Evolutionary conservation across 2,329 filamentous ascomycete species (phyloP), one percentile per base, ranked within the genome.

Genomic region (Aspergillus carbonarius): DNA sequence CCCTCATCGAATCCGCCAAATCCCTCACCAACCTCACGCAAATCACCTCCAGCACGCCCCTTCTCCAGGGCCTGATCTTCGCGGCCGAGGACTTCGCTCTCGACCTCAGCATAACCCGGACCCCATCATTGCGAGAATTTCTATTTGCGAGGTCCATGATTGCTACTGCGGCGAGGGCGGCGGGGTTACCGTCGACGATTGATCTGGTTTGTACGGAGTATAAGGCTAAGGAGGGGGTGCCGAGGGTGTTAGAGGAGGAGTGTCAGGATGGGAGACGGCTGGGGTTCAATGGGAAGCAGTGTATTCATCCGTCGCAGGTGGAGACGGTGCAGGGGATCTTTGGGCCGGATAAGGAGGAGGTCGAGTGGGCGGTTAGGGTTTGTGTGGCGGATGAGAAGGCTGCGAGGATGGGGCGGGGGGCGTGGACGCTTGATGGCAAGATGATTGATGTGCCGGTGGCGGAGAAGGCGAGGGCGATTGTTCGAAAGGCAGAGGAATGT

Each of bases 241-340:
- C 69, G 2, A 63, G 64, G 1, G 82, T 80, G 1, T 77, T 97
- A 8, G 83, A 88, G 65, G 85, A 90, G 47, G 93, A 97, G 76
- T 92, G 88, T 67, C 75, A 81, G 25, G 85, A 86, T 57, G 93
- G 93, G 0, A 90, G 89, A 69, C 81, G 85, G 0, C 79, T 98
- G 75, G 93, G 93, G 0, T 98, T 97, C 73, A 97, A 95, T 72
- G 93, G 93, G 42, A 98, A 98, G 76, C 93, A 98, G 76, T 95
- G 91, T 74, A 97, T 98, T 66, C 93, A 98, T 74, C 93, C 93
- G 0, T 85, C 82, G 48, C 93, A 98, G 77, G 86, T 97, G 27
- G 84, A 84, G 30, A 81, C 85, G 12, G 91, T 89, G 50, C 90
- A 97, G 74, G 78, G 79, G 59, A 81, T 92, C 30, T 98, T 95